Evolutionary conservation across 2,329 filamentous ascomycete species (phyloP).

Genomic region (Paecilomyces sp.): DNA sequence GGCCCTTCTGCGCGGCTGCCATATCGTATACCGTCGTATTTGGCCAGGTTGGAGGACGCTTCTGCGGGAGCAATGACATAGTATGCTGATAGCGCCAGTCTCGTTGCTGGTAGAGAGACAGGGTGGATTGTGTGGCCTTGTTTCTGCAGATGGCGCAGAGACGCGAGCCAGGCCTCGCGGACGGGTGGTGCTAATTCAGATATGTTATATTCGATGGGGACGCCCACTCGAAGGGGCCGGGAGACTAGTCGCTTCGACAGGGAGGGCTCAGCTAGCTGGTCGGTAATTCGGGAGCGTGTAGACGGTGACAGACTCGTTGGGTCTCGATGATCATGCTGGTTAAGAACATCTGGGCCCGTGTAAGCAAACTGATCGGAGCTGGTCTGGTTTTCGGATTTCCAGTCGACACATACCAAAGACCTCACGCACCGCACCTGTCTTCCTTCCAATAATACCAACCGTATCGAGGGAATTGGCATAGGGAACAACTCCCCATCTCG

Average conservation of each 20-base stretch:
- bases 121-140: slow-evolving; percentile 67
- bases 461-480: slow-evolving; percentile 93
- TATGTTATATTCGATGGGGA: slow-evolving; percentile 78
- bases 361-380: slow-evolving; percentile 3
- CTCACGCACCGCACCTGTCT: slow-evolving; percentile 45
- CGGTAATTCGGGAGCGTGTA: slow-evolving; percentile 46
- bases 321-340: slow-evolving; percentile 61
- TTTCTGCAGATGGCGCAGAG: slow-evolving; percentile 52
- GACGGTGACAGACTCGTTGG: slow-evolving; percentile 61
- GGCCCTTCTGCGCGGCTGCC: slow-evolving; percentile 50
- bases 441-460: slow-evolving; percentile 65
- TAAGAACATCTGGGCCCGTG: slow-evolving; percentile 38
- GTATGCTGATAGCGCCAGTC: slow-evolving; percentile 81
- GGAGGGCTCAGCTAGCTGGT: slow-evolving; percentile 33
- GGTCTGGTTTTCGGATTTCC: background rate
- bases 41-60: slow-evolving; percentile 90
- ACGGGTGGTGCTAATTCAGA: slow-evolving; percentile 66
- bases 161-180: slow-evolving; percentile 59
- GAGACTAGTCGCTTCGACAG: slow-evolving; percentile 17
- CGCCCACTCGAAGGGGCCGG: slow-evolving; percentile 45
- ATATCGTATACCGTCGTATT: slow-evolving; percentile 95
- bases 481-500: slow-evolving; percentile 76
- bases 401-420: slow-evolving; percentile 40
- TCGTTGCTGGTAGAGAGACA: slow-evolving; percentile 75
- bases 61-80: slow-evolving; percentile 94